Evolutionary conservation across 108 stramenopile species (phyloP), one percentile per base, ranked within the genome.

Genomic region (Epithemia pelagica): DNA sequence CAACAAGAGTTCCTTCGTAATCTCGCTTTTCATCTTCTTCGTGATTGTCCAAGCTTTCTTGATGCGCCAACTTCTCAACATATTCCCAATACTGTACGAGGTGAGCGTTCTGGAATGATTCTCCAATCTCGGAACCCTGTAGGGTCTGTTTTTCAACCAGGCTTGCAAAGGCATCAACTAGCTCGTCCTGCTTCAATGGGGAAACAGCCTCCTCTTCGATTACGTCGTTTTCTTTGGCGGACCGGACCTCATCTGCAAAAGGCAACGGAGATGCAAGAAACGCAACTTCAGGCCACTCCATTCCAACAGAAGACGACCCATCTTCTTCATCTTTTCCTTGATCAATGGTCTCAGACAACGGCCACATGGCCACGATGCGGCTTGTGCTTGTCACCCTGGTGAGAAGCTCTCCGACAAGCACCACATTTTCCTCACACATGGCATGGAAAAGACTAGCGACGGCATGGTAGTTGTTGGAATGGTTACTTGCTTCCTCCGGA

Each of bases 321-420:
- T 29, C 33, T 1, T 8, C 31, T 2, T 57, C 26, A 33, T 75
- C 68, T n/a, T n/a, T n/a, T n/a, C n/a, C n/a, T 19, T 70, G 59
- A 20, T 52, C 64, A 27, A 52, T 69, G 21, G 58, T 60, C 46
- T 85, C 78, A 55, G 78, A 65, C 59, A 81, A 59, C 30, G 91
- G 86, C 56, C 79, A 73, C 15, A 92, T 58, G 19, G 86, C 88
- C 15, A 89, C 88, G 51, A 87, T 63, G 32, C 74, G 74, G 10
- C 82, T 75, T 31, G 82, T 61, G 52, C 70, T 71, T 29, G 71
- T 65, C 26, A 65, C 65, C 30, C 86, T 65, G 26, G 71, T 51
- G 27, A 86, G 64, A 0, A 88, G 75, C 72, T 92, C 88, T 52
- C 86, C 91, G 56, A 92, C 65, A 10, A 74, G 88, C 53, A 84